phyloP scores from a whole-genome alignment of 202 grass and related monocot genomes.

The Bolboschoenoplectus hybrid region DNA sequence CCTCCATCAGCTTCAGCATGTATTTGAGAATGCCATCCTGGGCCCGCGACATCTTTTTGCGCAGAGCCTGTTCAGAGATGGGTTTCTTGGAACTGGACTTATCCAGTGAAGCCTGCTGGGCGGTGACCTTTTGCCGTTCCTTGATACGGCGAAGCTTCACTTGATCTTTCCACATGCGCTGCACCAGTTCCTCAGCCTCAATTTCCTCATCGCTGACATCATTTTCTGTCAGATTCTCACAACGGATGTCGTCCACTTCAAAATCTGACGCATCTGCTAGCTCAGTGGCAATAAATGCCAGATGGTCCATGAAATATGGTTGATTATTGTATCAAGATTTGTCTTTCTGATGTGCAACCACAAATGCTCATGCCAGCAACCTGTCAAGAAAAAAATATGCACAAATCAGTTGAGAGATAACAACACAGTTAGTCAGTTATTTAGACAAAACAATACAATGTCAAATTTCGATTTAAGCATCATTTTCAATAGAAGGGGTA shows the following conservation, averaged over 20 bases:
- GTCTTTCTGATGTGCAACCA: constrained; percentile 25
- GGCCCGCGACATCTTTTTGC: constrained; percentile 91
- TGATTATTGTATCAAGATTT: not conserved
- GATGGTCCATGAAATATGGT: constrained; percentile 60
- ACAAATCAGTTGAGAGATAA: constrained; percentile 26
- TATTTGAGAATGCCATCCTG: constrained; percentile 98
- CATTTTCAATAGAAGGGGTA: not conserved
- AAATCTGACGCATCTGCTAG: constrained; percentile 72
- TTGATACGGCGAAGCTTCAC: constrained; percentile 85
- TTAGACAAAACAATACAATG: not conserved
- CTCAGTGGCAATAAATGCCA: constrained; percentile 53
- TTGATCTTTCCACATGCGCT: constrained; percentile 93
- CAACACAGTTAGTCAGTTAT: not conserved
- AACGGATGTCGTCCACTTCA: constrained; percentile 59
- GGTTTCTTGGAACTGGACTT: constrained; percentile 55
- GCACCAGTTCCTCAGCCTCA: constrained; percentile 71
- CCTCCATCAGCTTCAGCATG: constrained; percentile 96
- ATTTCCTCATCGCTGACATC: constrained; percentile 99
- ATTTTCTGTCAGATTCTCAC: constrained; percentile 74
- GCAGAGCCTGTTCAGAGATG: constrained; percentile 79
- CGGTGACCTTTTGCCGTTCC: constrained; percentile 55
- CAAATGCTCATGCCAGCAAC: not conserved
- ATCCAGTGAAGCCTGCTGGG: constrained; percentile 50
- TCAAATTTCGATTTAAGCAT: not conserved
- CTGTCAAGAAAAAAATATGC: constrained; percentile 28